These are phyloP conservation scores for Barnettozyma vustinii DNA, from an alignment of 805 yeast genomes.

Conservation along the genomic window DNA sequence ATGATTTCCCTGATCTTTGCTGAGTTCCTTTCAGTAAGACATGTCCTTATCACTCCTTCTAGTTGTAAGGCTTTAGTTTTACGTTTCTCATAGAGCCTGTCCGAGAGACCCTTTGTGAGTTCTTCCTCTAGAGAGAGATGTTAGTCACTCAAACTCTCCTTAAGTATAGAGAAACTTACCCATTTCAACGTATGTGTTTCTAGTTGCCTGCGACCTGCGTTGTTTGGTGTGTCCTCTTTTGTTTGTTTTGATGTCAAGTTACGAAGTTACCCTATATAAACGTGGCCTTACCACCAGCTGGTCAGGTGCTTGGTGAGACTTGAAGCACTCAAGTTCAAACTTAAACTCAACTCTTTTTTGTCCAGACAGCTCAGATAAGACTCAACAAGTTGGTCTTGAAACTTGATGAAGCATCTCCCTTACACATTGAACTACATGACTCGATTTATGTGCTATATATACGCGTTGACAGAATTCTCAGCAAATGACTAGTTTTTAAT, in stretches of 20 bases:
- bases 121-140: conserved; percentile 44
- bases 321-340: no score
- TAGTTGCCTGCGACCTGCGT: not conserved
- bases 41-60: conserved; percentile 71
- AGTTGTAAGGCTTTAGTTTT: conserved; percentile 73
- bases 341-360: no score
- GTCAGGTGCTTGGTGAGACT: no score
- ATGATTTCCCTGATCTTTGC: conserved; percentile 58
- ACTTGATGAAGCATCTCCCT: no score
- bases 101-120: conserved; percentile 62
- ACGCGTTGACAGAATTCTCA: no score
- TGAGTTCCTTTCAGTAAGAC: conserved; percentile 53
- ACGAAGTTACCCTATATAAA: not conserved
- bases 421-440: no score
- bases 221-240: no score
- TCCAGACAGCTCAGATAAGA: no score
- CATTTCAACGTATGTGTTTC: not conserved
- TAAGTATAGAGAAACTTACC: not conserved
- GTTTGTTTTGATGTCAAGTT: not conserved
- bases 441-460: no score
- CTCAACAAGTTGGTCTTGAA: no score
- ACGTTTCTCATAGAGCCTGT: conserved; percentile 71
- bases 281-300: not conserved
- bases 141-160: not conserved
- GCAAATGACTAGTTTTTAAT: not conserved